Percentiles rank a stretch among this genome's conserved stretches.
Evolutionary conservation across 2,329 filamentous ascomycete genomes (phyloP).

Genomic region (Penicillium brevicompactum): DNA sequence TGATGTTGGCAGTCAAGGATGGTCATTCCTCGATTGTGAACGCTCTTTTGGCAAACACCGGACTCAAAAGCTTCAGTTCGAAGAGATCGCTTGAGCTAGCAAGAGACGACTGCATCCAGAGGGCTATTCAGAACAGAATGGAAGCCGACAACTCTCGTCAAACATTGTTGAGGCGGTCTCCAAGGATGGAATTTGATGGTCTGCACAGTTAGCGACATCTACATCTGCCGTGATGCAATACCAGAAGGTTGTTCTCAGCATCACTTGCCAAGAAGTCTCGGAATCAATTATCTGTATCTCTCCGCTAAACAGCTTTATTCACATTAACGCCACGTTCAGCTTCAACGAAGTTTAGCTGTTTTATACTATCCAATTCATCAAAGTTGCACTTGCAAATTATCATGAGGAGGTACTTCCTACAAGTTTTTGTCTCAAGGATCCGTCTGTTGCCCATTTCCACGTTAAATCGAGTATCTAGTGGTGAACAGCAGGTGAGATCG

Average conservation of each 20-base stretch:
- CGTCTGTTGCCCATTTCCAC: no score
- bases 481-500: no score
- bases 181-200: background rate
- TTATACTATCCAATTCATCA: no score
- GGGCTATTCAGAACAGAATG: background rate
- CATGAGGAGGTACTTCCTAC: no score
- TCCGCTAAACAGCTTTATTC: background rate
- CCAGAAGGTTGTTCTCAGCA: background rate
- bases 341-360: no score
- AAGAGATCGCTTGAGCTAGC: background rate
- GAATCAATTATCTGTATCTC: background rate
- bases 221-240: background rate
- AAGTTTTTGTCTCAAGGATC: no score
- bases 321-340: background rate
- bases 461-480: no score
- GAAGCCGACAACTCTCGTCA: background rate
- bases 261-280: background rate
- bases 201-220: background rate
- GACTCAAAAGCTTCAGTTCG: background rate
- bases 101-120: background rate
- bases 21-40: no score
- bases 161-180: background rate
- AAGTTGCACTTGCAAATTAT: no score
- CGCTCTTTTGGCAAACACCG: background rate
- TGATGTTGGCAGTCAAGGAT: slow-evolving; percentile 1